phyloP scores from a whole-genome alignment of 2,329 filamentous ascomycete genomes.

The Seiridium unicorne region DNA sequence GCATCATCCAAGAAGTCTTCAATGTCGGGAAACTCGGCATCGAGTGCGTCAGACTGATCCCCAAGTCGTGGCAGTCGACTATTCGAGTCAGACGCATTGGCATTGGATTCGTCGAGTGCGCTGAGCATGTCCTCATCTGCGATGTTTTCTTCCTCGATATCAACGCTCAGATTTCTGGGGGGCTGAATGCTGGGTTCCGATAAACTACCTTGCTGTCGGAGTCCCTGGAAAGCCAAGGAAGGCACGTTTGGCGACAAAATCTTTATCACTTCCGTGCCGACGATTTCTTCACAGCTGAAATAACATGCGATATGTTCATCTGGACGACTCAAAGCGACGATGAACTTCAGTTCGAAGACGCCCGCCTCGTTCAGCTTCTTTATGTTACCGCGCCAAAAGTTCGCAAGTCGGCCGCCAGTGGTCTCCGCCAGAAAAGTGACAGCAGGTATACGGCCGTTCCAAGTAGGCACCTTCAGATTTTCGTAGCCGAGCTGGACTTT shows the following conservation, averaged over 20 bases:
- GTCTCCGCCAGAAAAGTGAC: slow-evolving; percentile 74
- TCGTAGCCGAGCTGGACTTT: slow-evolving; percentile 68
- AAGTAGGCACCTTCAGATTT: slow-evolving; percentile 64
- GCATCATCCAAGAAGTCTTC: slow-evolving; percentile 40
- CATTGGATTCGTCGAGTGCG: slow-evolving; percentile 23
- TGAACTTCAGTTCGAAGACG: slow-evolving; percentile 55
- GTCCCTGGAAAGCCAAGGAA: slow-evolving; percentile 25
- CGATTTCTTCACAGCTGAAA: slow-evolving; percentile 84
- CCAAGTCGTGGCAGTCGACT: slow-evolving; percentile 9
- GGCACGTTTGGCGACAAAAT: slow-evolving; percentile 27
- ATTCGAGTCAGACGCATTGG: slow-evolving; percentile 15
- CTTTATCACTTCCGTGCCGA: slow-evolving; percentile 48
- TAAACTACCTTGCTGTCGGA: not conserved
- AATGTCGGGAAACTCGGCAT: slow-evolving; percentile 51
- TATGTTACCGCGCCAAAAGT: slow-evolving; percentile 66
- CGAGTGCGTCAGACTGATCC: slow-evolving; percentile 10
- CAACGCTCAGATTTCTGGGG: not conserved
- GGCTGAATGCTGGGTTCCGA: too few relatives aligned
- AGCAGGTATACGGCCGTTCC: slow-evolving; percentile 63
- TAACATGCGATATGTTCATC: slow-evolving; percentile 64
- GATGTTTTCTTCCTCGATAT: slow-evolving; percentile 30
- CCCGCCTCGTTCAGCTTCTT: slow-evolving; percentile 62
- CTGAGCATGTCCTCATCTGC: slow-evolving; percentile 41
- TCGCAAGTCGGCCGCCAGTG: slow-evolving; percentile 64
- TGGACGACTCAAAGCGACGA: slow-evolving; percentile 49